Conservation (phyloP, 306 rosid genomes). For the Aeschynomene evenia region DNA sequence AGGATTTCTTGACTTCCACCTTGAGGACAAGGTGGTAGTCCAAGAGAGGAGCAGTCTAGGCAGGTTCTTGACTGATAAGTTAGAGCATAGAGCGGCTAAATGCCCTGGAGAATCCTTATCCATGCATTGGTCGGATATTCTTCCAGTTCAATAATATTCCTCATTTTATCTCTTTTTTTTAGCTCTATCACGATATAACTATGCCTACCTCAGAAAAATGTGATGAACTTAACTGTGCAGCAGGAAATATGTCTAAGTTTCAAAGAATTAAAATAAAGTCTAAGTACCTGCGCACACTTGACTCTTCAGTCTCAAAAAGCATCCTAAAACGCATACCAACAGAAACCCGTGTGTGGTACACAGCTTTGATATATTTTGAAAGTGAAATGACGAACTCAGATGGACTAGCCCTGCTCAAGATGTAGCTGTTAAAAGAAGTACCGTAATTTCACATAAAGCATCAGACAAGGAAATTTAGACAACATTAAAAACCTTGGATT, state of each 20-base stretch:
- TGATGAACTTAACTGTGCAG: neutral
- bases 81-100: too few species aligned
- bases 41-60: too few species aligned
- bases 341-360: constrained; percentile 87
- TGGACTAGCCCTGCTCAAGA: constrained; percentile 87
- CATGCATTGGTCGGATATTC: too few species aligned
- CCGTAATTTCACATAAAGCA: constrained; percentile 7
- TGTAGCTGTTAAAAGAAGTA: constrained; percentile 33
- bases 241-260: neutral
- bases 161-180: too few species aligned
- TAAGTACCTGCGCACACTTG: constrained; percentile 79
- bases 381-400: constrained; percentile 91
- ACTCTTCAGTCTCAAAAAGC: constrained; percentile 97
- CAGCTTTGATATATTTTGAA: constrained; percentile 83
- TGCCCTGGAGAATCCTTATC: too few species aligned
- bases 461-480: constrained; percentile 11
- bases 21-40: too few species aligned
- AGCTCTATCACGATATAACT: too few species aligned
- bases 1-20: too few species aligned
- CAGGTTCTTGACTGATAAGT: too few species aligned
- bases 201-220: neutral
- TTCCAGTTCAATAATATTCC: too few species aligned
- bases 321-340: constrained; percentile 98
- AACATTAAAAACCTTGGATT: constrained; percentile 71
- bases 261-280: neutral